Percentiles rank a stretch among this genome's conserved stretches.
These are phyloP conservation scores for Hylodesmum podocarpum DNA, from an alignment of 306 rosid species.

Conservation along the genomic window DNA sequence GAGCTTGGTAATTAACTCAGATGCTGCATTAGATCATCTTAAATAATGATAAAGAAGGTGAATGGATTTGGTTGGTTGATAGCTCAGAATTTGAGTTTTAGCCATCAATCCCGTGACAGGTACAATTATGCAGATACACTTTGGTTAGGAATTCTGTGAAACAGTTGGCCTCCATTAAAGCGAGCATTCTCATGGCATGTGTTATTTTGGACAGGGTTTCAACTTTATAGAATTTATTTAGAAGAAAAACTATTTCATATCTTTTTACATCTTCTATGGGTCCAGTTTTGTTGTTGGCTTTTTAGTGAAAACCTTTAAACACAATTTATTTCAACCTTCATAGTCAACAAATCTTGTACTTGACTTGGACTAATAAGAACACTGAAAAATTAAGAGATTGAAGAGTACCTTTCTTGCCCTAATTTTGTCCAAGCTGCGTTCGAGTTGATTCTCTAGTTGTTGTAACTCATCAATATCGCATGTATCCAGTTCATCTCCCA, in stretches of 20 bases:
- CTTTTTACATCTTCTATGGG: background rate
- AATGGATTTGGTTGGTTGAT: background rate
- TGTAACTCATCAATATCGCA: conserved; percentile 63
- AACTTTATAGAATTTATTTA: background rate
- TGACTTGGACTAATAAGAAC: background rate
- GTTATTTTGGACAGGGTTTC: background rate
- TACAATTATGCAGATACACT: background rate
- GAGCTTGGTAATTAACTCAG: too few relatives aligned
- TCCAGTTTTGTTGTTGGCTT: background rate
- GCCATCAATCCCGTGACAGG: too few relatives aligned
- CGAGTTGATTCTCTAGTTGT: conserved; percentile 67
- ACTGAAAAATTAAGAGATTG: background rate
- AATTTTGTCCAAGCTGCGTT: conserved; percentile 66
- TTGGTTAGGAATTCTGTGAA: background rate
- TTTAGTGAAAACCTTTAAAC: background rate
- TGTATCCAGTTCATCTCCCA: conserved; percentile 70
- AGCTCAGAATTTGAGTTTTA: too few relatives aligned
- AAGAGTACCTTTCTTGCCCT: conserved; percentile 77
- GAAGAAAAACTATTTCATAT: background rate
- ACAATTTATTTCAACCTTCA: background rate
- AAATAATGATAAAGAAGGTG: background rate
- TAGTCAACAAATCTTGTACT: background rate
- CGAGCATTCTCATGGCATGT: background rate
- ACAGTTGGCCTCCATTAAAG: background rate
- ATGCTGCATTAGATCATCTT: background rate